Base-by-base conservation (phyloP, 257 asterid genomes). In the Linderniella brevidens region DNA sequence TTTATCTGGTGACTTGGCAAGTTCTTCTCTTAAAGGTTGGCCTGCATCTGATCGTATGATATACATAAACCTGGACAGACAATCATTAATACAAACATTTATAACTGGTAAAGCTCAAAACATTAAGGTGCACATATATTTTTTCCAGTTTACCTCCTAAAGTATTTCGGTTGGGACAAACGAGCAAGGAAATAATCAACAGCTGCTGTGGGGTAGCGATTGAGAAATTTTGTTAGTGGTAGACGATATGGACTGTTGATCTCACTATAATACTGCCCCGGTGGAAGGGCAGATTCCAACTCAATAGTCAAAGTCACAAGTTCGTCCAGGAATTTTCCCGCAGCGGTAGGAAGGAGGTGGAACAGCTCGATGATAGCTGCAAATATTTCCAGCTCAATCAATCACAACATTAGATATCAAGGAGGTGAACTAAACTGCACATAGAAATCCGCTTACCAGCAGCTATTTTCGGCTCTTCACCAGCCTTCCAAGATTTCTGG, bases 401-500 rank as follows among this genome's bases (percentile, higher is more conserved):
- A 48, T 50, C 9, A 37, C 37, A 52, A 49, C 32, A 25, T 6
- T 25, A 6, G 32, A 25, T 25, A 25, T 25, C 32, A 25, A 25
- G 6, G 32, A 25, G 32, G 32, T 25, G 32, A 25, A 25, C 32
- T 16, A 37, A 51, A 36, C 3, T 3, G 38, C 40, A 51, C 48
- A 40, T 52, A 54, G 45, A 55, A 52, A 50, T 49, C 35, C 46
- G 74, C 78, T 64, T 66, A 86, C 99, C 99, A 68, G 99, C 88
- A 59, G 99, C 99, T 61, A 90, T 81, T 74, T 90, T 90, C 45
- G 99, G 99, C 62, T 90, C 99, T 75, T 90, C 99, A 19, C 99
- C 99, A 71, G 99, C 84, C 76, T 90, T 90, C 99, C 99, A 90
- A n/a, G 94, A 64, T 72, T 90, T 90, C 74, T 81, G 99, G 59